Evolutionary conservation across 2,329 filamentous ascomycete species (phyloP), one percentile per base, ranked within the genome.

Genomic region (Diaporthe vaccinii): DNA sequence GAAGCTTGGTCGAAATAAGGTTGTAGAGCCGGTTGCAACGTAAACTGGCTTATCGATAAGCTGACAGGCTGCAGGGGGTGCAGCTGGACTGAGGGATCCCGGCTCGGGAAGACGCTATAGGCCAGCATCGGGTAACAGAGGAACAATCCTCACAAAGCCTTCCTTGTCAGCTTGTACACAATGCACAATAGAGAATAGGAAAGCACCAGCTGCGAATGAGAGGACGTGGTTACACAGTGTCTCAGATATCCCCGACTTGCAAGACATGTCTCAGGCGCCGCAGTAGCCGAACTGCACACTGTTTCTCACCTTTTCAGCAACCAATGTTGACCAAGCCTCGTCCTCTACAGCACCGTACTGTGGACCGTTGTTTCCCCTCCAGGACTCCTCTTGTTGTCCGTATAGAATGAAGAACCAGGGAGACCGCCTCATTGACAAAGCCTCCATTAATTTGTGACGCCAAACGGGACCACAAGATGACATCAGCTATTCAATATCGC

Each of bases 1-100:
- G 46, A 51, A 51, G 34, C 46, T 51, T 36, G 65, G 65, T 53
- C 46, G 65, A 68, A 68, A 28, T 53, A 68, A 68, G 65, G 65
- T 68, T 68, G 65, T 12, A 53, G 65, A 34, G n/a, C 53, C 65
- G 46, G 65, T 68, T 68, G 46, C 31, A 68, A 39, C 44, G 46
- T 17, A 10, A 53, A 25, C 65, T 44, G 25, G 39, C 36, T 53
- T 68, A 68, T 68, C 65, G 65, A 68, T 68, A 68, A 68, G 65
- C 6, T 28, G 22, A 51, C n/a, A 17, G 31, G 31, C n/a, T 39
- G 17, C 62, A 53, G 62, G 59, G 57, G 25, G n/a, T 17, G 34
- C 39, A 34, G 25, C 44, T 20, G 15, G 28, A 51, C 44, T 20
- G 41, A 20, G 34, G 28, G 62, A 67, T 36, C 44, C 62, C 22